Conservation (phyloP, 768 basidiomycete species). For the Suillus decipiens region DNA sequence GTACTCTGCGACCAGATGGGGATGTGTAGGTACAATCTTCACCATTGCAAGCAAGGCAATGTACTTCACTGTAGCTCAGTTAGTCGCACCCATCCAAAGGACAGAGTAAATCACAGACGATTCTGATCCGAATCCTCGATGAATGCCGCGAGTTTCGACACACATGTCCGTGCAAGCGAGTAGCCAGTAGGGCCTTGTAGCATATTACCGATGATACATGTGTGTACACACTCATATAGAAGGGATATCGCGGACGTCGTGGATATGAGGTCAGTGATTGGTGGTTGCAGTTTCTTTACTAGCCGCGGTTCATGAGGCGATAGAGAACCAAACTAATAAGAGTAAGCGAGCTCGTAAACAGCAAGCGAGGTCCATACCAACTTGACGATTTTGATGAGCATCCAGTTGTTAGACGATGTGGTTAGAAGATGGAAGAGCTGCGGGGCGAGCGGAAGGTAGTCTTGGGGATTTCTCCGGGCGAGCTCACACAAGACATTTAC, state of each 20-base stretch:
- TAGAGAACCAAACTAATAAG: slow-evolving; percentile 81
- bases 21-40: slow-evolving; percentile 92
- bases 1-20: slow-evolving; percentile 86
- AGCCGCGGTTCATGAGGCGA: slow-evolving; percentile 92
- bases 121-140: slow-evolving; percentile 95
- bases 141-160: slow-evolving; percentile 91
- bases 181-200: slow-evolving; percentile 77
- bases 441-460: slow-evolving; percentile 87
- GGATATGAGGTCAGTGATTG: slow-evolving; percentile 93
- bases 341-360: slow-evolving; percentile 3
- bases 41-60: slow-evolving; percentile 94
- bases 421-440: slow-evolving; percentile 92
- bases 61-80: slow-evolving; percentile 78
- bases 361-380: slow-evolving; percentile 52
- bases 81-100: neutral
- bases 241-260: slow-evolving; percentile 95
- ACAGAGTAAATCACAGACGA: slow-evolving; percentile 52
- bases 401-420: slow-evolving; percentile 97
- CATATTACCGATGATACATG: slow-evolving; percentile 97
- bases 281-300: slow-evolving; percentile 91
- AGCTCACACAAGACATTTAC: slow-evolving; percentile 95
- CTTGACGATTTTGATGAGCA: slow-evolving; percentile 99
- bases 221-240: slow-evolving; percentile 97
- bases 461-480: slow-evolving; percentile 73
- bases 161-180: slow-evolving; percentile 81